Percentiles rank a stretch among this genome's conserved stretches.
Conservation (phyloP, 2,329 filamentous ascomycete species). For the Emergomyces pasteurianus region DNA sequence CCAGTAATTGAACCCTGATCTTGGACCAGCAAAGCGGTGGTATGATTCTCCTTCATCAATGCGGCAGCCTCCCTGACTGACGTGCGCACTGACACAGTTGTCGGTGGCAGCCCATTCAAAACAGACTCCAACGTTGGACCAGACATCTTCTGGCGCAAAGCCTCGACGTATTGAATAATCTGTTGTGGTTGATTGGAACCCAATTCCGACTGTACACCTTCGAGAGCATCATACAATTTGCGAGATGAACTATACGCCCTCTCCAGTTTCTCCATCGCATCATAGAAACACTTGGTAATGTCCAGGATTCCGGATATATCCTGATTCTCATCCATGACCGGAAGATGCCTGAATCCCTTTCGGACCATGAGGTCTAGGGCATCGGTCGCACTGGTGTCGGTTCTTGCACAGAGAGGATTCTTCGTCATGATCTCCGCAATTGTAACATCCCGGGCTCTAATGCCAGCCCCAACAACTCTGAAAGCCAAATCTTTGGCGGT, state of each 20-base stretch:
- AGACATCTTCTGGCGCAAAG: conserved; percentile 90
- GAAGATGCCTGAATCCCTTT: conserved; percentile 93
- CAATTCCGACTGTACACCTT: conserved; percentile 94
- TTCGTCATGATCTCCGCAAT: conserved; percentile 99
- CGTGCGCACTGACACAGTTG: conserved; percentile 88
- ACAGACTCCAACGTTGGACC: conserved; percentile 93
- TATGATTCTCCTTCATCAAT: conserved; percentile 98
- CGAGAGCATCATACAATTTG: conserved; percentile 91
- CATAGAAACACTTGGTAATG: conserved; percentile 99
- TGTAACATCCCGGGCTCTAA: conserved; percentile 79
- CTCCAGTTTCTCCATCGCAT: conserved; percentile 99
- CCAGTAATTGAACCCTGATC: conserved; percentile 95
- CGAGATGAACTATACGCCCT: conserved; percentile 95
- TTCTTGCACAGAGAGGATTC: conserved; percentile 93
- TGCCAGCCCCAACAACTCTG: conserved; percentile 80
- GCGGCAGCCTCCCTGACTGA: conserved; percentile 92
- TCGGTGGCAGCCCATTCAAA: conserved; percentile 79
- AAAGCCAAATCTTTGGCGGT: conserved; percentile 98
- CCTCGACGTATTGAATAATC: conserved; percentile 98
- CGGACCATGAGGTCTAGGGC: conserved; percentile 95
- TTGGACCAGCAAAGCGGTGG: conserved; percentile 88
- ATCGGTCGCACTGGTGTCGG: conserved; percentile 95
- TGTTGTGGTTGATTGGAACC: conserved; percentile 94
- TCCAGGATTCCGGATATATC: conserved; percentile 96
- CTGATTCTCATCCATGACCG: conserved; percentile 99